Percentiles rank a stretch among this genome's conserved stretches.
These are phyloP conservation scores for Pestalotiopsis sp. DNA, from an alignment of 2,329 filamentous ascomycete species.

Conservation along the genomic window DNA sequence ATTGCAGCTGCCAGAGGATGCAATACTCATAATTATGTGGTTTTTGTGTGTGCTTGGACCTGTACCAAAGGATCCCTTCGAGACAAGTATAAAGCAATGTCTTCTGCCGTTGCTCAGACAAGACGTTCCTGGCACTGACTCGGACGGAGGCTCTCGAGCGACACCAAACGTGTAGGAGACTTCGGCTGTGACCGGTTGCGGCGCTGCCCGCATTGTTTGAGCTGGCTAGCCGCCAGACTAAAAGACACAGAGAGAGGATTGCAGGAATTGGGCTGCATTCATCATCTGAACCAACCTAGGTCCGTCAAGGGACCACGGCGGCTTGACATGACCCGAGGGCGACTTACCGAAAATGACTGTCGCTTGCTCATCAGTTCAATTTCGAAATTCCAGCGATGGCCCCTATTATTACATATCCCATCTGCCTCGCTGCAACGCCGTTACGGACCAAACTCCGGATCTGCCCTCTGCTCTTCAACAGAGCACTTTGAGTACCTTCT, in stretches of 20 bases:
- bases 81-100: background rate
- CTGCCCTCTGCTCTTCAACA: background rate
- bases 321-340: conserved; percentile 3
- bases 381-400: background rate
- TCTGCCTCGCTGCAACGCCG: conserved; percentile 2
- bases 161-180: background rate
- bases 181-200: conserved; percentile 3
- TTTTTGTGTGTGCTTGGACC: background rate
- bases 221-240: background rate
- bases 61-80: background rate
- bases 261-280: background rate
- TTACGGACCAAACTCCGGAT: background rate
- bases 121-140: background rate
- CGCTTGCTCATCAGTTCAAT: background rate
- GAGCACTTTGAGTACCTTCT: conserved; percentile 11
- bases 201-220: background rate
- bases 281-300: background rate
- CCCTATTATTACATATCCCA: conserved; percentile 2
- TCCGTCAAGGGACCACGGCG: background rate
- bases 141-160: background rate
- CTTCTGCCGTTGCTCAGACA: background rate
- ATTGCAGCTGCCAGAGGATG: background rate
- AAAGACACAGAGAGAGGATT: background rate
- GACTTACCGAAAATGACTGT: background rate
- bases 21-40: background rate